A percentile compares a stretch with the other conserved stretches of the same genome.
These are phyloP conservation scores for Sclerotinia trifoliorum DNA, from an alignment of 2,329 filamentous ascomycete species.

Conservation along the genomic window DNA sequence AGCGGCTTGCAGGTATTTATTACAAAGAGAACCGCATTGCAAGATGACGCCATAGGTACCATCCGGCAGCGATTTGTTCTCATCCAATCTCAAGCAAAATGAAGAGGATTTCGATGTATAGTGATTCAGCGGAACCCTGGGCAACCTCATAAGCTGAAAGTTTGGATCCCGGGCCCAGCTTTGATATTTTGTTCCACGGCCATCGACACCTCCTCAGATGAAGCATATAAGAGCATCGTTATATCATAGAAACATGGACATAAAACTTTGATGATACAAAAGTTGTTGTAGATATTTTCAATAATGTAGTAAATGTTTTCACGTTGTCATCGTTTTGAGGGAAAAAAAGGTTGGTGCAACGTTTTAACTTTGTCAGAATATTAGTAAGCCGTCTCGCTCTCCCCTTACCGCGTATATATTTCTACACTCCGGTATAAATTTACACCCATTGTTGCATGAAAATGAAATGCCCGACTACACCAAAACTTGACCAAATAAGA, in stretches of 20 bases:
- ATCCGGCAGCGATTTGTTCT: background rate
- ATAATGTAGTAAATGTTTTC: background rate
- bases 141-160: too few species aligned
- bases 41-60: background rate
- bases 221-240: background rate
- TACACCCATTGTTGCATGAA: too few species aligned
- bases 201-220: background rate
- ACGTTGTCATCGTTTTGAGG: background rate
- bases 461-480: background rate
- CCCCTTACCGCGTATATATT: background rate
- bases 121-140: background rate
- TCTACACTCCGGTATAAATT: too few species aligned
- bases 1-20: background rate
- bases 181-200: too few species aligned
- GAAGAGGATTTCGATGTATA: background rate
- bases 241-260: background rate
- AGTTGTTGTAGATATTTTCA: background rate
- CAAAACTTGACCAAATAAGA: background rate
- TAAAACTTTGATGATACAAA: background rate
- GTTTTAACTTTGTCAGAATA: background rate
- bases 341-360: background rate
- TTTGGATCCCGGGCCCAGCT: too few species aligned
- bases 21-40: background rate
- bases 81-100: background rate
- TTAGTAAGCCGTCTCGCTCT: constrained; percentile 1